A percentile compares a stretch with the other conserved stretches of the same genome.
Conservation (phyloP, 352 stramenopile genomes). For the Pythium pyrilobum region DNA sequence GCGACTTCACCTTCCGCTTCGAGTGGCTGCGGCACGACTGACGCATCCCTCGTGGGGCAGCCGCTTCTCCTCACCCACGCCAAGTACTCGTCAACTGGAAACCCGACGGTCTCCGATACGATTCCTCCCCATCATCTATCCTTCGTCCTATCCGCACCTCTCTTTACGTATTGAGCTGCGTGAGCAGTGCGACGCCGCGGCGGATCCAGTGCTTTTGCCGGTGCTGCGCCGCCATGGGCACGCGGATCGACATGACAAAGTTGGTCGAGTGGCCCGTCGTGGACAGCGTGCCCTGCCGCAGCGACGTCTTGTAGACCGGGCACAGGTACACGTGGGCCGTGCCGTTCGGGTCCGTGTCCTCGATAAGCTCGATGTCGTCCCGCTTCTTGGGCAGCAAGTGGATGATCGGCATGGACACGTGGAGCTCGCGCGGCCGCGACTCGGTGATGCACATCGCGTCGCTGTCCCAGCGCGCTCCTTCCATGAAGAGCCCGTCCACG, state of each 20-base stretch:
- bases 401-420: conserved; percentile 84
- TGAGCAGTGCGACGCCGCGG: conserved; percentile 91
- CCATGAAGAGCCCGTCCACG: conserved; percentile 88
- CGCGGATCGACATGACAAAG: conserved; percentile 93
- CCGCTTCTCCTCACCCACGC: not conserved
- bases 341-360: conserved; percentile 84
- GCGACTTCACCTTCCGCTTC: not conserved
- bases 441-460: conserved; percentile 69
- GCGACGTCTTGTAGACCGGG: conserved; percentile 91
- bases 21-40: no score
- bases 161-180: conserved; percentile 84
- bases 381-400: conserved; percentile 74
- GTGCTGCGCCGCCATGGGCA: conserved; percentile 86
- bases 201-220: conserved; percentile 95
- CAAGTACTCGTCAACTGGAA: not conserved
- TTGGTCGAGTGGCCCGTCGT: conserved; percentile 95
- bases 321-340: conserved; percentile 91
- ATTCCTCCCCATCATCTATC: no score
- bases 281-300: conserved; percentile 87
- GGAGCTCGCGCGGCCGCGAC: conserved; percentile 79
- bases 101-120: no score
- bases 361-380: conserved; percentile 83
- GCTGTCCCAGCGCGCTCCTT: conserved; percentile 84
- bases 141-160: not conserved
- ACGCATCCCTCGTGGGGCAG: no score